Evolutionary conservation across 768 basidiomycete genomes (phyloP).

Genomic region (Mycena rosella): DNA sequence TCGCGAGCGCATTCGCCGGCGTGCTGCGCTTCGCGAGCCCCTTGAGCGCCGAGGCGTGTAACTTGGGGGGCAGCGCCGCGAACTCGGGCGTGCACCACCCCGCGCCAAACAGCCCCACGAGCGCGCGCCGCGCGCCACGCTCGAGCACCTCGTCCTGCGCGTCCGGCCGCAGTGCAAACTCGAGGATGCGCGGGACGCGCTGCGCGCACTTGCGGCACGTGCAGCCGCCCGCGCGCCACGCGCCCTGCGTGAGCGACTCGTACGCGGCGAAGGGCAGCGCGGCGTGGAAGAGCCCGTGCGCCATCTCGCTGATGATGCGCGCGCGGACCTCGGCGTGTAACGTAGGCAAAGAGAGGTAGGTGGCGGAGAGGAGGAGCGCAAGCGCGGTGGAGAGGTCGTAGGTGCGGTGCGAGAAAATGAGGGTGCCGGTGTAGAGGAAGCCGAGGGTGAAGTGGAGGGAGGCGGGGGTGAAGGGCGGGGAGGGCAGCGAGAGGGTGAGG

Average conservation of each 20-base stretch:
- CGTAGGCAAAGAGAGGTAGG: constrained; percentile 80
- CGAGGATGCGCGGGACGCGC: constrained; percentile 85
- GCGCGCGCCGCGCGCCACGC: constrained; percentile 76
- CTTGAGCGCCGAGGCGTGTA: constrained; percentile 76
- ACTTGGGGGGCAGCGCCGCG: constrained; percentile 73
- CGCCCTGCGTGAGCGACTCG: constrained; percentile 77
- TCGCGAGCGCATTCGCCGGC: constrained; percentile 73
- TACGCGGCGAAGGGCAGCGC: constrained; percentile 85
- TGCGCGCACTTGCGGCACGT: constrained; percentile 87
- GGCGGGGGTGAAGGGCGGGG: constrained; percentile 95
- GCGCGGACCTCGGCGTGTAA: constrained; percentile 87
- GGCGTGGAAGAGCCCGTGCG: constrained; percentile 90
- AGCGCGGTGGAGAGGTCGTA: constrained; percentile 95
- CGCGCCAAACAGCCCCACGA: constrained; percentile 89
- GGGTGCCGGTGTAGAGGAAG: constrained; percentile 95
- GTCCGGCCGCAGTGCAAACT: constrained; percentile 83
- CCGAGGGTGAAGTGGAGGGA: constrained; percentile 95
- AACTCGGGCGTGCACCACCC: constrained; percentile 92
- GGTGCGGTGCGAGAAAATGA: constrained; percentile 91
- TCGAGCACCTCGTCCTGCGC: constrained; percentile 81
- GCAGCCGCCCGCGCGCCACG: constrained; percentile 89
- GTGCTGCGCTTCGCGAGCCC: constrained; percentile 80
- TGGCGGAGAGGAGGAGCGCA: constrained; percentile 85
- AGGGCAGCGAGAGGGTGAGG: constrained; percentile 79
- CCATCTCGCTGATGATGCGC: constrained; percentile 88